Evolutionary conservation across 2,329 filamentous ascomycete species (phyloP).

Genomic region (Penicillium sp.): DNA sequence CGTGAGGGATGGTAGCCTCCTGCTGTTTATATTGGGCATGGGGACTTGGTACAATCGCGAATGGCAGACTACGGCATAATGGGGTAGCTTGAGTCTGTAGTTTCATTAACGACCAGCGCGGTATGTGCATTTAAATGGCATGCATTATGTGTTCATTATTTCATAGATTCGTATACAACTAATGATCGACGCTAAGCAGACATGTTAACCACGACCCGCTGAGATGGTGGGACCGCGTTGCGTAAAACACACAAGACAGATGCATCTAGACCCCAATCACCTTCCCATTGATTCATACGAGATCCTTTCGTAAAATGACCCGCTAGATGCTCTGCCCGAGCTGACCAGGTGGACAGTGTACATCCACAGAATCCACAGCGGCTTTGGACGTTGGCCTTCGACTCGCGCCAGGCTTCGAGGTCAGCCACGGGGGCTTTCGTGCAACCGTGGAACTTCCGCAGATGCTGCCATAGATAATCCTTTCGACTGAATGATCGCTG

Average conservation of each 20-base stretch:
- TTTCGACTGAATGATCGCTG: conserved; percentile 57
- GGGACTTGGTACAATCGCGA: conserved; percentile 41
- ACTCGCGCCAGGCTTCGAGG: conserved; percentile 56
- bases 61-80: conserved; percentile 23
- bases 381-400: conserved; percentile 51
- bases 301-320: conserved; percentile 55
- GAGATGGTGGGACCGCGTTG: conserved; percentile 35
- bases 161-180: conserved; percentile 2
- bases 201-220: conserved; percentile 7
- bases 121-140: conserved; percentile 4
- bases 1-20: conserved; percentile 44
- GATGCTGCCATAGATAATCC: conserved; percentile 57
- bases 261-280: conserved; percentile 51
- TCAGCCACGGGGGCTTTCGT: conserved; percentile 49
- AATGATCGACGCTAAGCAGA: neutral
- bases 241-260: conserved; percentile 32
- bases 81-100: neutral
- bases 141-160: conserved; percentile 1
- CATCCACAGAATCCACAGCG: conserved; percentile 55
- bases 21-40: conserved; percentile 46
- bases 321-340: conserved; percentile 53
- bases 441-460: conserved; percentile 55
- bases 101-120: conserved; percentile 5
- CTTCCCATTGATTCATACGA: conserved; percentile 55
- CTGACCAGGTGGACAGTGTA: conserved; percentile 51